phyloP scores from a whole-genome alignment of 2,329 filamentous ascomycete species.

The Penicillium brasilianum region DNA sequence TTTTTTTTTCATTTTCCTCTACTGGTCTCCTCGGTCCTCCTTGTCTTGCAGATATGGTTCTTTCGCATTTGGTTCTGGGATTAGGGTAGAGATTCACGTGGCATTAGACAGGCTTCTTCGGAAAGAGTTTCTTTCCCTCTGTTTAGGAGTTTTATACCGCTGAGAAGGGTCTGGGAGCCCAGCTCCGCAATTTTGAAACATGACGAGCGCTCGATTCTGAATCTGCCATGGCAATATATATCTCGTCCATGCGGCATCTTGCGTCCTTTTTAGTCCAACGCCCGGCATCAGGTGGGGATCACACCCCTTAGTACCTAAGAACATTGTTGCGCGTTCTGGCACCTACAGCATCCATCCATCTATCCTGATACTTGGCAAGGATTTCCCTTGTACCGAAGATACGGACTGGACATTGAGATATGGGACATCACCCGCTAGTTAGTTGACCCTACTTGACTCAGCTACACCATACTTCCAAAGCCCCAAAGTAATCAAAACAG shows the following conservation, averaged over 20 bases:
- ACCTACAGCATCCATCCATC: too few relatives aligned
- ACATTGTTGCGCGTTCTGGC: too few relatives aligned
- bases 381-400: too few relatives aligned
- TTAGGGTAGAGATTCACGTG: conserved; percentile 10
- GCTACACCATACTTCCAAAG: too few relatives aligned
- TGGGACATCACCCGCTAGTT: too few relatives aligned
- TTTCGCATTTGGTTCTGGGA: conserved; percentile 14
- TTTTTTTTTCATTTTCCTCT: conserved; percentile 2
- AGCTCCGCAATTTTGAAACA: not conserved
- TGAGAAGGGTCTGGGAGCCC: not conserved
- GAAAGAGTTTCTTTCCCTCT: not conserved
- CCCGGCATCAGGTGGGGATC: too few relatives aligned
- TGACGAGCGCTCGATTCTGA: not conserved
- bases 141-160: not conserved
- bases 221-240: not conserved
- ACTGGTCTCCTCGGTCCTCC: not conserved
- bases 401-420: too few relatives aligned
- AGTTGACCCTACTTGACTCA: too few relatives aligned
- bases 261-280: too few relatives aligned
- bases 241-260: too few relatives aligned
- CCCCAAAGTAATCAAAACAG: not conserved
- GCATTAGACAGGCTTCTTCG: conserved; percentile 18
- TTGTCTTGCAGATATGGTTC: conserved; percentile 24
- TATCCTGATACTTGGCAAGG: too few relatives aligned
- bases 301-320: too few relatives aligned